These are phyloP conservation scores for Zygnema circumcarinatum DNA, from an alignment of 139 green algal species.

Conservation along the genomic window DNA sequence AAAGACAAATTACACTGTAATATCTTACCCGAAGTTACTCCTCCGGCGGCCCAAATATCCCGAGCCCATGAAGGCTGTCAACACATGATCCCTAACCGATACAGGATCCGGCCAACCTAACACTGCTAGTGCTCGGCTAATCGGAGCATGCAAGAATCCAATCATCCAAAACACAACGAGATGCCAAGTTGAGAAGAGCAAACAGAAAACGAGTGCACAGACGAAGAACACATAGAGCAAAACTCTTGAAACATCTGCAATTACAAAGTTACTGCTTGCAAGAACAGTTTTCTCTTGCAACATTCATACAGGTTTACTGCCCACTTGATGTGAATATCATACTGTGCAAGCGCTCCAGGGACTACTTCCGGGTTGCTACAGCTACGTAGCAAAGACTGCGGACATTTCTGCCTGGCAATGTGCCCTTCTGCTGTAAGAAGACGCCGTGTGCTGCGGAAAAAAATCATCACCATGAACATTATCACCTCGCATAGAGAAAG, in stretches of 20 bases:
- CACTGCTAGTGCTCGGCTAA: too few species aligned
- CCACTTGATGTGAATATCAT: neutral
- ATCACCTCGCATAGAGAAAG: neutral
- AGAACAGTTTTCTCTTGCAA: neutral
- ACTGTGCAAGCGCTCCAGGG: neutral
- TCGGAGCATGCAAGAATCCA: neutral
- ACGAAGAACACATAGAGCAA: neutral
- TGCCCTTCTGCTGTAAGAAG: neutral
- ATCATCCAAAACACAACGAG: neutral
- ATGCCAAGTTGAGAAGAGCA: neutral
- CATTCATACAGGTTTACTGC: neutral
- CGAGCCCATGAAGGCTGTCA: too few species aligned
- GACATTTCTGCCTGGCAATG: neutral
- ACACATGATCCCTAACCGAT: neutral
- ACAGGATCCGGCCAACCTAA: too few species aligned
- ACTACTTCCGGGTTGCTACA: neutral
- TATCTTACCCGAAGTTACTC: too few species aligned
- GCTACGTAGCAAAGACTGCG: too few species aligned
- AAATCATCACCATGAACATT: neutral
- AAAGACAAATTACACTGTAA: too few species aligned
- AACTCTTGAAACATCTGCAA: neutral
- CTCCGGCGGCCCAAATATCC: too few species aligned
- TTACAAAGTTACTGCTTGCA: conserved; percentile 9
- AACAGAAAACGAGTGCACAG: neutral
- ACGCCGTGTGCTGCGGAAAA: neutral